A percentile compares a stretch with the other conserved stretches of the same genome.
Evolutionary conservation across 495 filamentous ascomycete species (phyloP).

Genomic region (Penicillium tannophilum): DNA sequence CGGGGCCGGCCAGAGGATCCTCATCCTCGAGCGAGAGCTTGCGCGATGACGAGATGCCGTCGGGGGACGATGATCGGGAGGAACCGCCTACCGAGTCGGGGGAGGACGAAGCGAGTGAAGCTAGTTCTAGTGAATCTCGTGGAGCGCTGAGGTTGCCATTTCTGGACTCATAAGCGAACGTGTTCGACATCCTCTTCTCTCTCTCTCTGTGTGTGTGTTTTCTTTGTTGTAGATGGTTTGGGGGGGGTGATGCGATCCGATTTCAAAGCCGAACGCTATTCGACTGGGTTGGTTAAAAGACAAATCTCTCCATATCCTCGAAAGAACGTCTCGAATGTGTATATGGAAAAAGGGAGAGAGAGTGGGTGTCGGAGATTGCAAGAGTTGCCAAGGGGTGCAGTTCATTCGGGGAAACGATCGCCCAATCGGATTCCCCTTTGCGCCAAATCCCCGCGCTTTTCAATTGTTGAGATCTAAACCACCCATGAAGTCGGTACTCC

Average conservation of each 20-base stretch:
- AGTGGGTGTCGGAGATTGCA: conserved; percentile 6
- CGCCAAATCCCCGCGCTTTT: conserved; percentile 21
- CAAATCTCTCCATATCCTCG: conserved; percentile 25
- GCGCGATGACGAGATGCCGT: conserved; percentile 87
- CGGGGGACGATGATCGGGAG: conserved; percentile 73
- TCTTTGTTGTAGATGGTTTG: conserved; percentile 9
- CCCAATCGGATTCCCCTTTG: conserved; percentile 32
- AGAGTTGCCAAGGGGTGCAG: conserved; percentile 20
- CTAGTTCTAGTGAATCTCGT: conserved; percentile 95
- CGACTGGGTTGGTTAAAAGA: conserved; percentile 15
- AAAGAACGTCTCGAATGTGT: not conserved
- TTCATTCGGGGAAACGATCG: conserved; percentile 22
- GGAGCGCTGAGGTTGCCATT: conserved; percentile 41
- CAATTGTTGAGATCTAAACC: not conserved
- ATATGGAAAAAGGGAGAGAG: conserved; percentile 8
- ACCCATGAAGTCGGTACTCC: conserved; percentile 34
- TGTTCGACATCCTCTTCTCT: conserved; percentile 36
- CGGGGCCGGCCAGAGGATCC: conserved; percentile 69
- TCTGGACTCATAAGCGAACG: conserved; percentile 32
- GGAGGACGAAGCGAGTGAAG: conserved; percentile 82
- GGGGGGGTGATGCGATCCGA: not conserved
- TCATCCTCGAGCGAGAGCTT: conserved; percentile 86
- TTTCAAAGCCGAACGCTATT: not conserved
- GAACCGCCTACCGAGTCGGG: conserved; percentile 54
- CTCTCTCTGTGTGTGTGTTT: not conserved